Conservation (phyloP, 139 green algal species). For the Micractinium sp. region DNA sequence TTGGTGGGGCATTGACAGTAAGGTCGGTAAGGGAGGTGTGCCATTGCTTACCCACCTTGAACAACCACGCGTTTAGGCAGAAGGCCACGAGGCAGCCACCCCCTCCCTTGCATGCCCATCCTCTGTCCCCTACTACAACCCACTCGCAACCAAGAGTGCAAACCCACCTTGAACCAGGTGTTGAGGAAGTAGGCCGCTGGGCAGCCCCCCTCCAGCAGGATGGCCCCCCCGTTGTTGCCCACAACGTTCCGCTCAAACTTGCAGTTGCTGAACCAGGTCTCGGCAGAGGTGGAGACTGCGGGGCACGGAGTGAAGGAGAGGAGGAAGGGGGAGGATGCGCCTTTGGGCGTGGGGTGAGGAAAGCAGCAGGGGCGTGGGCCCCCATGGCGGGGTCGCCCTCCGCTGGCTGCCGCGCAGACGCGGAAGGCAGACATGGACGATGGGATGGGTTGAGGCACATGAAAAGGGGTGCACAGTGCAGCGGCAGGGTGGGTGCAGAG, state of each 20-base stretch:
- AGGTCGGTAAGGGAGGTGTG: too few species aligned
- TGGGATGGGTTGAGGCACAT: too few species aligned
- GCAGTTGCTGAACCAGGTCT: slow-evolving; percentile 35
- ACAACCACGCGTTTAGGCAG: not conserved
- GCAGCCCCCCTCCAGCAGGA: slow-evolving; percentile 40
- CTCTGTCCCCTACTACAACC: too few species aligned
- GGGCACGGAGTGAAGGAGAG: not conserved
- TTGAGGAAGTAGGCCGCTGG: slow-evolving; percentile 35
- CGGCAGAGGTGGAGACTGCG: slow-evolving; percentile 23
- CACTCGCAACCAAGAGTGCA: too few species aligned
- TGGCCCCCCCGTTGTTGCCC: slow-evolving; percentile 22
- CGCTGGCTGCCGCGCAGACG: too few species aligned
- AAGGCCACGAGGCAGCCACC: too few species aligned
- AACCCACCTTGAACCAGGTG: not conserved
- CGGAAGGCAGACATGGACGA: too few species aligned
- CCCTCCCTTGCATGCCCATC: too few species aligned
- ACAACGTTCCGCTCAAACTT: slow-evolving; percentile 30
- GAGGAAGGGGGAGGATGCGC: not conserved
- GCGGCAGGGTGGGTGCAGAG: too few species aligned
- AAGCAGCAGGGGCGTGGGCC: not conserved
- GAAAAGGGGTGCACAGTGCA: too few species aligned
- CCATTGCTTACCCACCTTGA: not conserved
- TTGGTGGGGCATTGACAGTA: too few species aligned
- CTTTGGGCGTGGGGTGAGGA: not conserved
- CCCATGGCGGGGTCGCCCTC: too few species aligned